Conservation (phyloP, 495 filamentous ascomycete genomes). For the Amniculicola lignicola region DNA sequence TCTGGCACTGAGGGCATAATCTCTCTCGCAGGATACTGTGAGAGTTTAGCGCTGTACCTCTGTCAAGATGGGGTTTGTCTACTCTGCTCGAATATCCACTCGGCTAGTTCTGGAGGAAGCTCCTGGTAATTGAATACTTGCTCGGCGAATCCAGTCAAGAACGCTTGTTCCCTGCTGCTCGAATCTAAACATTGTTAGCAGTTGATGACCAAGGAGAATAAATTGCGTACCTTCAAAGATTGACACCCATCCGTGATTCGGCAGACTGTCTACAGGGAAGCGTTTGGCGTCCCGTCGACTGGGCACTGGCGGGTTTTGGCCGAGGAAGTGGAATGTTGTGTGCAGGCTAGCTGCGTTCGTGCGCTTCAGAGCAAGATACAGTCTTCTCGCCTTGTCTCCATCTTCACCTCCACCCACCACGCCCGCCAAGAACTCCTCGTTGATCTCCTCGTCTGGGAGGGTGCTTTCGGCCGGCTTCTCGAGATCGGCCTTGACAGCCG, state of each 20-base stretch:
- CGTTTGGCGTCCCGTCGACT: background rate
- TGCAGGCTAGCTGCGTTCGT: slow-evolving; percentile 65
- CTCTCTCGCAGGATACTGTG: no score
- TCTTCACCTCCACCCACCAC: slow-evolving; percentile 53
- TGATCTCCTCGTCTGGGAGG: slow-evolving; percentile 31
- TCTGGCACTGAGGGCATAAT: no score
- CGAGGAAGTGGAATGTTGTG: slow-evolving; percentile 68
- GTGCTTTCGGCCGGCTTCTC: slow-evolving; percentile 36
- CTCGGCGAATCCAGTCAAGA: slow-evolving; percentile 66
- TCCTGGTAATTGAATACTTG: slow-evolving; percentile 52
- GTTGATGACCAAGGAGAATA: slow-evolving; percentile 13
- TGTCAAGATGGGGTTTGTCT: no score
- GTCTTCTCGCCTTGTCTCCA: slow-evolving; percentile 47
- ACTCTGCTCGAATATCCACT: slow-evolving; percentile 71
- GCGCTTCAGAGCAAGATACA: slow-evolving; percentile 68
- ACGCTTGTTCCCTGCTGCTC: slow-evolving; percentile 55
- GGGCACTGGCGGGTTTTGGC: slow-evolving; percentile 15
- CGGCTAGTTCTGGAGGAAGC: slow-evolving; percentile 67
- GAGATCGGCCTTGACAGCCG: slow-evolving; percentile 49
- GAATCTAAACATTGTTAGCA: slow-evolving; percentile 41
- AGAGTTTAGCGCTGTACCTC: no score
- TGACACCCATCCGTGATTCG: slow-evolving; percentile 23
- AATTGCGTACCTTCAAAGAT: slow-evolving; percentile 44
- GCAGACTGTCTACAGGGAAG: slow-evolving; percentile 22
- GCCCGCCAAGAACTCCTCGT: slow-evolving; percentile 37